Percentiles rank a stretch among this genome's conserved stretches.
phyloP scores from a whole-genome alignment of 2,329 filamentous ascomycete species.

The Pseudohalonectria lignicola region DNA sequence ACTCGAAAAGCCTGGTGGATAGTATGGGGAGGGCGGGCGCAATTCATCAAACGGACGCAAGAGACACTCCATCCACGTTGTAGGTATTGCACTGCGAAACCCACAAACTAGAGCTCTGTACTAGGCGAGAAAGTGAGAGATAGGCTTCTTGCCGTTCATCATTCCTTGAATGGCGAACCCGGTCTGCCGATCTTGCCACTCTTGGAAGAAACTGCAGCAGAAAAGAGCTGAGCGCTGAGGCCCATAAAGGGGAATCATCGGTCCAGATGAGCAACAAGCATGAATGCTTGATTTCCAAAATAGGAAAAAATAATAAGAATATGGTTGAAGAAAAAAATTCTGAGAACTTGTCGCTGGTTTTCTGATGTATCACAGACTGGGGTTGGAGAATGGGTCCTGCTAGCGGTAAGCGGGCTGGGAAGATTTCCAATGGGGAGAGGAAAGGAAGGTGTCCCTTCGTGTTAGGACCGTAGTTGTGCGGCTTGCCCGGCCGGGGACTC shows the following conservation, averaged over 20 bases:
- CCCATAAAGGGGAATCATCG: no score
- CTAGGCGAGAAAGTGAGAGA: background rate
- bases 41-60: no score
- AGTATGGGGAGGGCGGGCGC: no score
- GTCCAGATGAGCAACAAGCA: no score
- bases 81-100: no score
- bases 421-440: background rate
- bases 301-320: background rate
- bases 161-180: background rate
- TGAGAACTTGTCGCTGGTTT: background rate
- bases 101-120: no score
- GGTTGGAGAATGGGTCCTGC: background rate
- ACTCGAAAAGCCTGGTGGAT: background rate
- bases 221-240: background rate
- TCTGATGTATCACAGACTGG: background rate
- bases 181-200: no score
- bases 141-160: background rate
- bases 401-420: background rate
- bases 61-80: no score
- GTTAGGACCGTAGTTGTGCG: background rate
- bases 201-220: background rate
- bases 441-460: background rate
- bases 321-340: background rate
- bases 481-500: no score
- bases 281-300: no score